A percentile compares a stretch with the other conserved stretches of the same genome.
Conservation (phyloP, 2,329 filamentous ascomycete species). For the Diaporthe eres region DNA sequence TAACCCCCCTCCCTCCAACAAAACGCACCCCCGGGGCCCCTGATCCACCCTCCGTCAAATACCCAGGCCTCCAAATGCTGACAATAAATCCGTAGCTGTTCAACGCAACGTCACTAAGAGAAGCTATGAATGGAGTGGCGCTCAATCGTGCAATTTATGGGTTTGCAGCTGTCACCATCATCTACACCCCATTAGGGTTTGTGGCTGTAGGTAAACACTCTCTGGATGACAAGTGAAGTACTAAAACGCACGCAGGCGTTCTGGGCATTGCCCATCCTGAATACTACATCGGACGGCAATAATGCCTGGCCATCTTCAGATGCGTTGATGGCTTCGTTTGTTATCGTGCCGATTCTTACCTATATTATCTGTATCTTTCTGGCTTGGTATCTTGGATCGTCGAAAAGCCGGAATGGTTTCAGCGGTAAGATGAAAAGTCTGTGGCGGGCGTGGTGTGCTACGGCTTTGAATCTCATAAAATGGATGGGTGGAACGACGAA, state of each 20-base stretch:
- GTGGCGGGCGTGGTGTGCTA: too few relatives aligned
- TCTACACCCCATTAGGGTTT: conserved; percentile 2
- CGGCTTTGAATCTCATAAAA: too few relatives aligned
- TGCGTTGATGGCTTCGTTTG: conserved; percentile 76
- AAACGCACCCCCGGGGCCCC: too few relatives aligned
- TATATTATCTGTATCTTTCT: conserved; percentile 95
- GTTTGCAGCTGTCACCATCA: conserved; percentile 40
- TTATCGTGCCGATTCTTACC: conserved; percentile 87
- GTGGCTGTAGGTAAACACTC: neutral
- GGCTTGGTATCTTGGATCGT: conserved; percentile 48
- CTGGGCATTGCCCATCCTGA: conserved; percentile 84
- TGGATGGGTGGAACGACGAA: too few relatives aligned
- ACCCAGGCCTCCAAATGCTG: too few relatives aligned
- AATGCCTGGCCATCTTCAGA: conserved; percentile 99
- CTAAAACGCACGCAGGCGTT: neutral
- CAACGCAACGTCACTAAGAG: conserved; percentile 2
- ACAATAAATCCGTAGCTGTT: neutral
- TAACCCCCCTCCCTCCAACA: too few relatives aligned
- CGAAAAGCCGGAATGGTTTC: too few relatives aligned
- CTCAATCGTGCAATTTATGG: conserved; percentile 47
- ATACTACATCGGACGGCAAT: conserved; percentile 92
- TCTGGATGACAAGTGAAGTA: neutral
- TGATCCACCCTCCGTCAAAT: too few relatives aligned
- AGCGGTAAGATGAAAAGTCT: too few relatives aligned
- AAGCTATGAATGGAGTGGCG: conserved; percentile 47